Conservation (phyloP, 768 basidiomycete genomes). For the Daedaleopsis nitida region DNA sequence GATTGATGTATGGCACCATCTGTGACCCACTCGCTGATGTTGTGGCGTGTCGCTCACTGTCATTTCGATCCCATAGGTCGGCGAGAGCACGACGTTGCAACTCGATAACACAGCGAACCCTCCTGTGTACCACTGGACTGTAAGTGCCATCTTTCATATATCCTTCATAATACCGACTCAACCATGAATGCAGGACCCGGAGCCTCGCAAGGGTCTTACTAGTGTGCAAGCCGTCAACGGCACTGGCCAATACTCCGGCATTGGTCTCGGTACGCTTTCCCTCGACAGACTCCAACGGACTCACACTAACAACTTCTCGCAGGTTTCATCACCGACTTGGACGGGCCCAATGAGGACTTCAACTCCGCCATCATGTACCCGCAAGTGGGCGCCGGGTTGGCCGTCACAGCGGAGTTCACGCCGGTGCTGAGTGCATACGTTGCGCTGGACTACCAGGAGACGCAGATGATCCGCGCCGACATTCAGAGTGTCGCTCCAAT, state of each 20-base stretch:
- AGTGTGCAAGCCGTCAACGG: constrained; percentile 6
- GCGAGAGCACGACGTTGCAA: not conserved
- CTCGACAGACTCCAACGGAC: not conserved
- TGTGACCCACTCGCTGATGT: too few relatives aligned
- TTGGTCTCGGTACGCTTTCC: constrained; percentile 1
- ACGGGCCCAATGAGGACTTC: not conserved
- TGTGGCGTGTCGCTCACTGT: not conserved
- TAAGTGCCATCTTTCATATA: not conserved
- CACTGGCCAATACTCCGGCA: not conserved
- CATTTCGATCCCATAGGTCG: not conserved
- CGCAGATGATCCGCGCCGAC: not conserved
- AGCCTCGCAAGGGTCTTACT: not conserved
- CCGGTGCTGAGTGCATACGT: constrained; percentile 13
- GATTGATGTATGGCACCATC: not conserved
- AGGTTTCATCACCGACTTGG: constrained; percentile 9
- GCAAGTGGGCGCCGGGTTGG: constrained; percentile 1
- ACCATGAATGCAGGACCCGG: constrained; percentile 1
- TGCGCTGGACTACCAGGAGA: constrained; percentile 2
- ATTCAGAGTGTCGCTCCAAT: not conserved
- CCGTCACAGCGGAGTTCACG: constrained; percentile 7
- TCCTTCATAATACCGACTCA: not conserved
- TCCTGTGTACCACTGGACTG: constrained; percentile 3
- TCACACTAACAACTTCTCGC: not conserved
- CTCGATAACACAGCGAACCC: not conserved
- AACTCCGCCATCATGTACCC: constrained; percentile 1